Evolutionary conservation across 2,329 filamentous ascomycete species (phyloP), one percentile per base, ranked within the genome.

Genomic region (Pestalotiopsis sp.): DNA sequence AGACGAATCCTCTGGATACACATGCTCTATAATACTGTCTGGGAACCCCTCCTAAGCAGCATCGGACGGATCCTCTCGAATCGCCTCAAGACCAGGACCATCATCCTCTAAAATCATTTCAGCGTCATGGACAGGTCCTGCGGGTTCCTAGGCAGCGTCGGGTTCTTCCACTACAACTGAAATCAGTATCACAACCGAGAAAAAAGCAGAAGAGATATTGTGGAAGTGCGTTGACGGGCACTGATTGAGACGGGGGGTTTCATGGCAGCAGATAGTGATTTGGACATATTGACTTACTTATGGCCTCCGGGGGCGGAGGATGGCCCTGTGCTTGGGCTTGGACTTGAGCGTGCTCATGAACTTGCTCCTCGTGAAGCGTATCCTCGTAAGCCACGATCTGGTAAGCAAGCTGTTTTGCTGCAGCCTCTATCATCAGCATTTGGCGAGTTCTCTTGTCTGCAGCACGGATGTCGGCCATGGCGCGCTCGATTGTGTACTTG

Each of bases 371-470:
- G 25, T 76, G 74, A 20, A 75, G 65, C 4, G 69, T 71, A 4
- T 87, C 85, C 69, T 87, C 84, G 71, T 85, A 87, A 70, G 87
- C 83, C 23, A 82, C 80, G 59, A 89, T 83, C 36, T 84, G 83
- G 73, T 87, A 80, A 6, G 85, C 86, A 40, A 90, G 80, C 77
- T 89, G 85, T 75, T 85, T 83, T 13, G 87, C 86, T 2, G 85
- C 82, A 58, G 84, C 80, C 72, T 89, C 86, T 66, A 90, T 83
- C 72, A 85, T 81, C 65, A 86, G 82, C 69, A 88, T 79, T 65
- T 83, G 79, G 4, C 87, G 81, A 1, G 82, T 80, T 65, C 81
- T 80, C 71, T 78, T 81, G 71, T 85, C 82, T 38, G 83, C 80
- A 17, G 73, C 72, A 36, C 83, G 80, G 25, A 84, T 82, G 65